Percentiles rank a stretch among this genome's conserved stretches.
Evolutionary conservation across 2,329 filamentous ascomycete genomes (phyloP).

Genomic region (Fusarium robinianum): DNA sequence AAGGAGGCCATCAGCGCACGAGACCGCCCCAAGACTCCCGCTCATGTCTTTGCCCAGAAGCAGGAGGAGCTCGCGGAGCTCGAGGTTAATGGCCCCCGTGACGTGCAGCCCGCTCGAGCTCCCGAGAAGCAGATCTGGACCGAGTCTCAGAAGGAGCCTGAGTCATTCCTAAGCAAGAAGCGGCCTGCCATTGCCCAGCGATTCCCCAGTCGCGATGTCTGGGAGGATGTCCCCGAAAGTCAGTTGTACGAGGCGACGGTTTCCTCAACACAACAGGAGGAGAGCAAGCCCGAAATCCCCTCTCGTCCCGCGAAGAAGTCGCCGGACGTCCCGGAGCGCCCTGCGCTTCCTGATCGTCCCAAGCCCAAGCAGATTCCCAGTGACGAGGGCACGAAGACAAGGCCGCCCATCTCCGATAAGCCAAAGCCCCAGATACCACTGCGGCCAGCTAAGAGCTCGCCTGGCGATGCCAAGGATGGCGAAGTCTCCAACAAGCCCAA

Average conservation of each 20-base stretch:
- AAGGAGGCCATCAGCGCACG: slow-evolving; percentile 39
- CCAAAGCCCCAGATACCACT: slow-evolving; percentile 65
- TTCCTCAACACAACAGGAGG: slow-evolving; percentile 40
- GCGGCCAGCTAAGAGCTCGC: slow-evolving; percentile 59
- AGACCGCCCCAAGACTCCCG: slow-evolving; percentile 57
- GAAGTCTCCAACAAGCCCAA: slow-evolving; percentile 72
- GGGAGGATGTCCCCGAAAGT: slow-evolving; percentile 92
- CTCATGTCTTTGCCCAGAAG: slow-evolving; percentile 67
- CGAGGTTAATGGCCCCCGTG: slow-evolving; percentile 45
- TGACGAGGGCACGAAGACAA: slow-evolving; percentile 45
- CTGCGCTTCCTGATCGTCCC: slow-evolving; percentile 56
- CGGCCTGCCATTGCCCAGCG: slow-evolving; percentile 66
- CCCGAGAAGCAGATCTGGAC: slow-evolving; percentile 51
- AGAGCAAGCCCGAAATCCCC: slow-evolving; percentile 39
- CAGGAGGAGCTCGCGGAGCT: slow-evolving; percentile 68
- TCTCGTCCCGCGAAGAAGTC: slow-evolving; percentile 45
- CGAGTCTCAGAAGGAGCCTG: slow-evolving; percentile 50
- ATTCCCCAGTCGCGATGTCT: slow-evolving; percentile 91
- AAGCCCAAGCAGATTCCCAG: slow-evolving; percentile 53
- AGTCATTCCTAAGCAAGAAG: slow-evolving; percentile 51
- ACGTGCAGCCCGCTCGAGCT: slow-evolving; percentile 36
- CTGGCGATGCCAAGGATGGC: slow-evolving; percentile 48
- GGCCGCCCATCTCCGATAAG: slow-evolving; percentile 54
- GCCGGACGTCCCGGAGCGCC: slow-evolving; percentile 46
- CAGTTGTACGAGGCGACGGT: slow-evolving; percentile 79